Conservation (phyloP, 345 rosid genomes). For the Eucalyptus cladocalyx region DNA sequence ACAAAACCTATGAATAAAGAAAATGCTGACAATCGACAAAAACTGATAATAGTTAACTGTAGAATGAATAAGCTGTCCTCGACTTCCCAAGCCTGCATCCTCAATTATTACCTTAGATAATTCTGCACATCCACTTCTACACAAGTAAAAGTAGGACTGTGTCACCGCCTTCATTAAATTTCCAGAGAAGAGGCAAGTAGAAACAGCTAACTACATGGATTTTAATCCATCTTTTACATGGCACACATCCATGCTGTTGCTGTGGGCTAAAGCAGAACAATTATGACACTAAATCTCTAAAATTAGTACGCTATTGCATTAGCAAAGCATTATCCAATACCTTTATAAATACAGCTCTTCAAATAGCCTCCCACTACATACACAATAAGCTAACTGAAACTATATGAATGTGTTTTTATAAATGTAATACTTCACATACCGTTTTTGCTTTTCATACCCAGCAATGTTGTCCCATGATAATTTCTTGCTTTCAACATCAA, state of each 20-base stretch:
- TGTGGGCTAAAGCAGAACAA: background rate
- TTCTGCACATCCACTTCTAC: background rate
- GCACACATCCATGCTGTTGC: background rate
- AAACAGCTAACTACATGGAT: background rate
- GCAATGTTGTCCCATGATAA: slow-evolving; percentile 90
- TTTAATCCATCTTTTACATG: background rate
- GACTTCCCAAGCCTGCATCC: background rate
- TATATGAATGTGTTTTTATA: background rate
- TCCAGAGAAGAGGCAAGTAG: background rate
- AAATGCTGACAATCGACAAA: background rate
- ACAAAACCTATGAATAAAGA: background rate
- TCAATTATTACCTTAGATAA: background rate
- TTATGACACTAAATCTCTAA: background rate
- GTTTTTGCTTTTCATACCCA: slow-evolving; percentile 83
- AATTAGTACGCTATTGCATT: background rate
- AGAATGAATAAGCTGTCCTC: background rate
- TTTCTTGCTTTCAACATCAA: slow-evolving; percentile 20
- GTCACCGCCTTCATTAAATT: background rate
- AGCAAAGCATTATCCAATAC: background rate
- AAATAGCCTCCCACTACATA: background rate
- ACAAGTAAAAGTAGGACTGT: background rate
- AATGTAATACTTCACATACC: slow-evolving; percentile 11
- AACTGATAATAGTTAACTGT: background rate
- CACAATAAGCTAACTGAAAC: background rate
- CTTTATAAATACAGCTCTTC: background rate